phyloP scores from a whole-genome alignment of 2,329 filamentous ascomycete genomes.

The Colletotrichum euphorbiae region DNA sequence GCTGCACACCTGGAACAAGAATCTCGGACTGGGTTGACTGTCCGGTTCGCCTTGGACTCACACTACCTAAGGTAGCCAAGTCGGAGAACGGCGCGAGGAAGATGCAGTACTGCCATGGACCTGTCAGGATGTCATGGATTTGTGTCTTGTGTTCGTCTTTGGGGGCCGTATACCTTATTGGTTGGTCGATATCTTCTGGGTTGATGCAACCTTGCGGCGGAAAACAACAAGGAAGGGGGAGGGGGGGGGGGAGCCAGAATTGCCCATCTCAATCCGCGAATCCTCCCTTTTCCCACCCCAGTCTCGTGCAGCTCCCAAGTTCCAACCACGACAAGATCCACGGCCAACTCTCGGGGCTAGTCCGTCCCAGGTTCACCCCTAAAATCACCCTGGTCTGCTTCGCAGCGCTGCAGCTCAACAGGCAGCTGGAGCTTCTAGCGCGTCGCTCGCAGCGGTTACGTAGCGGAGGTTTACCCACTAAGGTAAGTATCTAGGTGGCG shows the following conservation, averaged over 20 bases:
- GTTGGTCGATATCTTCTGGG: not conserved
- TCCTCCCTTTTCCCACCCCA: not conserved
- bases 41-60: constrained; percentile 16
- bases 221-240: not conserved
- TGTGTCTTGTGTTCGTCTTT: not conserved
- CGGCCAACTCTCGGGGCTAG: constrained; percentile 12
- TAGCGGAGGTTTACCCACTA: constrained; percentile 18
- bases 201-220: not conserved
- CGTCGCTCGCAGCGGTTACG: constrained; percentile 26
- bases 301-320: not conserved
- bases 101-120: not conserved
- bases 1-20: constrained; percentile 17
- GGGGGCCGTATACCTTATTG: not conserved
- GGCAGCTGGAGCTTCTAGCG: constrained; percentile 29
- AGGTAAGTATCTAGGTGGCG: not conserved
- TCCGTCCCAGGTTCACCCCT: constrained; percentile 31
- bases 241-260: not conserved
- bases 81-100: not conserved
- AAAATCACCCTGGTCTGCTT: constrained; percentile 10
- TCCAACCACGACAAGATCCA: constrained; percentile 8
- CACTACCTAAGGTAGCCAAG: constrained; percentile 14
- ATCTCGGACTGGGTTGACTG: constrained; percentile 26
- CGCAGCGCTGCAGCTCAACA: constrained; percentile 10
- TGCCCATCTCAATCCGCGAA: constrained; percentile 7
- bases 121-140: not conserved